phyloP scores from a whole-genome alignment of 306 rosid genomes.

The Ormosia semicastrata region DNA sequence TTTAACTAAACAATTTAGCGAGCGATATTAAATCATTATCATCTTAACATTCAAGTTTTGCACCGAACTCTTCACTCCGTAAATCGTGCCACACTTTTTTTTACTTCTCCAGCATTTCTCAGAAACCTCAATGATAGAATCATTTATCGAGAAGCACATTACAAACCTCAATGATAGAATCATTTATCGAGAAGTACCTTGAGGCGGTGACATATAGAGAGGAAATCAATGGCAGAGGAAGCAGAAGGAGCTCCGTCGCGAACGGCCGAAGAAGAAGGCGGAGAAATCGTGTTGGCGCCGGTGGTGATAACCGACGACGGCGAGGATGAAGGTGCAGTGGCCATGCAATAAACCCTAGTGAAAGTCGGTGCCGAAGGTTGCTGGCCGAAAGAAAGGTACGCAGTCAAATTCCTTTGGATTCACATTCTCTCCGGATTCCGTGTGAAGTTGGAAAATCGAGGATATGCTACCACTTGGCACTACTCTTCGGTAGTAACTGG shows the following conservation, averaged over 20 bases:
- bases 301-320: slow-evolving; percentile 17
- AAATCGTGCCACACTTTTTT: neutral
- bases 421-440: neutral
- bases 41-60: neutral
- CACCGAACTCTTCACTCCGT: neutral
- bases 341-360: slow-evolving; percentile 34
- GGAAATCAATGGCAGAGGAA: slow-evolving; percentile 77
- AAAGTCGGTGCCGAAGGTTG: neutral
- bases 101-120: neutral
- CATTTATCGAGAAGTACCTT: slow-evolving; percentile 40
- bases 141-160: neutral
- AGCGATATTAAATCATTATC: neutral
- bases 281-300: slow-evolving; percentile 30
- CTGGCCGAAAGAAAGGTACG: slow-evolving; percentile 11
- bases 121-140: neutral
- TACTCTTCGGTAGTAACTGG: too few species aligned
- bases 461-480: too few species aligned
- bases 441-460: neutral
- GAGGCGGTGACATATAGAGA: slow-evolving; percentile 77
- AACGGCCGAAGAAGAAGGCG: slow-evolving; percentile 29
- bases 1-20: neutral
- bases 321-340: slow-evolving; percentile 29
- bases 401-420: neutral
- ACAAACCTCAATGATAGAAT: neutral
- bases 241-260: slow-evolving; percentile 45